Evolutionary conservation across 192 early-diverging fungal species (phyloP).

Genomic region (Cetraspora pellucida): DNA sequence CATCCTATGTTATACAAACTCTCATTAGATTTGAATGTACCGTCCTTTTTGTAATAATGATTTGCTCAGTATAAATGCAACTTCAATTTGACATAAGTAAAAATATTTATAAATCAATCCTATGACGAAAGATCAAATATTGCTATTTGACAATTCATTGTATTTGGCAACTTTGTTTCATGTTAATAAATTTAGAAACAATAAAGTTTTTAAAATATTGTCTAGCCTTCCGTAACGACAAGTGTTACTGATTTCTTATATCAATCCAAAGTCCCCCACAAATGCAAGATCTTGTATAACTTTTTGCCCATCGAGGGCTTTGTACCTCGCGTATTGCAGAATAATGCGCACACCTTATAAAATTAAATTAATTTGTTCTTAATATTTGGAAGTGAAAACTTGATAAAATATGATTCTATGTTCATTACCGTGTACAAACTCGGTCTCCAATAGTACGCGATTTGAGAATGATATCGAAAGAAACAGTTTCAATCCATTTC

Average conservation of each 20-base stretch:
- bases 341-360: slow-evolving; percentile 11
- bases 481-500: slow-evolving; percentile 11
- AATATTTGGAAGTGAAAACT: neutral
- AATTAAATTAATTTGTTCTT: neutral
- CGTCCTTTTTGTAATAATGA: too few species aligned
- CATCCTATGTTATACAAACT: too few species aligned
- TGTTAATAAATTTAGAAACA: too few species aligned
- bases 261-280: slow-evolving; percentile 28
- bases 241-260: neutral
- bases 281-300: slow-evolving; percentile 25
- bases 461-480: slow-evolving; percentile 24
- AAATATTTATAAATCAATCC: too few species aligned
- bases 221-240: too few species aligned
- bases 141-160: too few species aligned
- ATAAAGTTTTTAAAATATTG: too few species aligned
- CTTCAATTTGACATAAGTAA: too few species aligned
- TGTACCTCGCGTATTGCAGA: neutral
- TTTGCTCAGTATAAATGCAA: too few species aligned
- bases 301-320: slow-evolving; percentile 4
- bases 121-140: too few species aligned
- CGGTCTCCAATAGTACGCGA: slow-evolving; percentile 19
- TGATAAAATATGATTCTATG: neutral
- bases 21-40: too few species aligned
- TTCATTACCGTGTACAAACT: slow-evolving; percentile 14
- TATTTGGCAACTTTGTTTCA: too few species aligned